phyloP scores from a whole-genome alignment of 305 asterid genomes.

The Plantago coronopus region DNA sequence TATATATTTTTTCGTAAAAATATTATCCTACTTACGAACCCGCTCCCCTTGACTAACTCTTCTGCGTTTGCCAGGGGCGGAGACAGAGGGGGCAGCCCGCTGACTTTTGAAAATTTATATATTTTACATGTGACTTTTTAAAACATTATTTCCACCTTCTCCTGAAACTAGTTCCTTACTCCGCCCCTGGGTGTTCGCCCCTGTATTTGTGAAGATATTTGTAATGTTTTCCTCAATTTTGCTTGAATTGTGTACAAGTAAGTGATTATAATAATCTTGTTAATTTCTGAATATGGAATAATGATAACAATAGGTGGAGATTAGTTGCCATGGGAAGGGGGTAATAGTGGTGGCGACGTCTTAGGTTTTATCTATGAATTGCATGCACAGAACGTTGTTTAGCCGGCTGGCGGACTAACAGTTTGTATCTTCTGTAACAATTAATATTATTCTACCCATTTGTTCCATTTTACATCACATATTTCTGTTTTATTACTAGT shows the following conservation, averaged over 20 bases:
- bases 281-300: neutral
- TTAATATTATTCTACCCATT: slow-evolving; percentile 20
- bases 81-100: no score
- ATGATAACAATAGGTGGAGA: slow-evolving; percentile 18
- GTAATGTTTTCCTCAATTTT: neutral
- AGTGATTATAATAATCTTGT: neutral
- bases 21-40: no score
- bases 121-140: no score
- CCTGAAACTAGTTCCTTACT: no score
- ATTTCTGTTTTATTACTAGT: neutral
- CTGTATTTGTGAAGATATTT: no score
- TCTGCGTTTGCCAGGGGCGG: no score
- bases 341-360: slow-evolving; percentile 28
- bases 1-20: no score
- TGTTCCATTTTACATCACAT: slow-evolving; percentile 3
- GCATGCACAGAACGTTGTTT: neutral
- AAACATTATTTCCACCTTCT: no score
- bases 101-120: no score
- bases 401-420: slow-evolving; percentile 19
- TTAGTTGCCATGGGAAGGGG: slow-evolving; percentile 28
- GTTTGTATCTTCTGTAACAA: slow-evolving; percentile 19
- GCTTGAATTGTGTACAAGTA: neutral
- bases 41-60: no score
- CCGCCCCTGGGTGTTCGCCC: no score
- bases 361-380: neutral